phyloP scores from a whole-genome alignment of 176 grass and related monocot genomes.

The Tuctoria greenei region DNA sequence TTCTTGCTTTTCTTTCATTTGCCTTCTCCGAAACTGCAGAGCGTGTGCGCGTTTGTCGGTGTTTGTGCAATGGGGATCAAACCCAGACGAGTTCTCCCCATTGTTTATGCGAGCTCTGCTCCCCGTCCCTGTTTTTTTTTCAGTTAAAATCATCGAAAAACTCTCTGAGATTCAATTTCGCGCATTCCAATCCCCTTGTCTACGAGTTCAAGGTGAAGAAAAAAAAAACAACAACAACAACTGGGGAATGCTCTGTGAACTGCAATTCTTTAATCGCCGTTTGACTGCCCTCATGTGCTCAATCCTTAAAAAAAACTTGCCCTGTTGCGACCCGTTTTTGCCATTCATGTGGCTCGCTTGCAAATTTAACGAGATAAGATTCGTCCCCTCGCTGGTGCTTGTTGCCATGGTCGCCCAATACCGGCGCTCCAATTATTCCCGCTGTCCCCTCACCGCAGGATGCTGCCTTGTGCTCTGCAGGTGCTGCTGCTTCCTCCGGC shows the following conservation, averaged over 20 bases:
- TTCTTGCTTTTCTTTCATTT: not conserved
- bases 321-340: constrained; percentile 31
- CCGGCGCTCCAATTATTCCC: constrained; percentile 64
- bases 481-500: constrained; percentile 35
- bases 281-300: constrained; percentile 54
- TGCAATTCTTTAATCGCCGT: constrained; percentile 47
- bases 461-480: constrained; percentile 75
- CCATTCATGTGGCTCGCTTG: constrained; percentile 49
- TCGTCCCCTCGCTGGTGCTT: constrained; percentile 58
- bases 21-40: not conserved
- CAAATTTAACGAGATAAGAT: constrained; percentile 58
- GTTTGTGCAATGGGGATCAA: constrained; percentile 24
- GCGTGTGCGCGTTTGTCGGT: not conserved
- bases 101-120: not conserved
- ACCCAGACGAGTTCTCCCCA: not conserved
- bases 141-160: not conserved
- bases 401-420: constrained; percentile 87
- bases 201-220: not conserved
- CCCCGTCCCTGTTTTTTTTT: not conserved
- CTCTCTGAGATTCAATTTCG: constrained; percentile 8
- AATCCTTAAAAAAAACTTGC: constrained; percentile 26
- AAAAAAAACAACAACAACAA: constrained; percentile 8
- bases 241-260: constrained; percentile 21
- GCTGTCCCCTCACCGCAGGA: constrained; percentile 67
- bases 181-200: constrained; percentile 35